Conservation (phyloP, 2,329 filamentous ascomycete species). For the Didymella segeticola region DNA sequence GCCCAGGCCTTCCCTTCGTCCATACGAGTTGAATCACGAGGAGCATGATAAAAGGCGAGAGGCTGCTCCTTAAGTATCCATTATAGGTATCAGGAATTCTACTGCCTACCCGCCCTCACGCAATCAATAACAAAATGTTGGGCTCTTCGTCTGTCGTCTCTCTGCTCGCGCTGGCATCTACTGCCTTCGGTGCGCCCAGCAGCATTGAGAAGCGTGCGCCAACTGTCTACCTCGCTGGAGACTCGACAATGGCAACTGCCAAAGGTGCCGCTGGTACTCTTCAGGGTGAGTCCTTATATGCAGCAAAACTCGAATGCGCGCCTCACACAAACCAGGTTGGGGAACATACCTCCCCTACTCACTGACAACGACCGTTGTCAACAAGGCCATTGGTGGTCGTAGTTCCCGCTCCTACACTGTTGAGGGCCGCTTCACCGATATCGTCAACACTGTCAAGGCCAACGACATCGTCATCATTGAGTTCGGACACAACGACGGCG, state of each 20-base stretch:
- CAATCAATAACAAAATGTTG: conserved; percentile 22
- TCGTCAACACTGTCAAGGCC: conserved; percentile 59
- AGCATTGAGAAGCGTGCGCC: conserved; percentile 38
- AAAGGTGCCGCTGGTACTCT: conserved; percentile 51
- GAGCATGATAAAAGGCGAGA: conserved; percentile 4
- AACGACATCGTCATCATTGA: conserved; percentile 74
- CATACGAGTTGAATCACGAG: neutral
- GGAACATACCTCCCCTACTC: conserved; percentile 65
- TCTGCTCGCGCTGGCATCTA: conserved; percentile 27
- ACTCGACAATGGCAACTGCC: conserved; percentile 66
- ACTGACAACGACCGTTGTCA: conserved; percentile 61
- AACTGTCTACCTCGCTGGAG: conserved; percentile 65
- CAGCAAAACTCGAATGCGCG: neutral
- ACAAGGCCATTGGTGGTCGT: conserved; percentile 70
- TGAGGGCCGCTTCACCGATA: conserved; percentile 68
- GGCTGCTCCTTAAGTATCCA: neutral
- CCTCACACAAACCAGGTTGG: conserved; percentile 59
- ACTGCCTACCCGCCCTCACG: neutral
- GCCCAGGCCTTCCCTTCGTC: conserved; percentile 11
- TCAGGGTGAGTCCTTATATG: conserved; percentile 41
- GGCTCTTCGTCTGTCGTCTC: conserved; percentile 27
- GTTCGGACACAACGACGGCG: conserved; percentile 76
- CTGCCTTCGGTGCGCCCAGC: conserved; percentile 33
- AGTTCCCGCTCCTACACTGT: conserved; percentile 71
- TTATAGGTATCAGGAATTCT: neutral